Conservation (phyloP, 495 filamentous ascomycete genomes). For the Xylaria venustula region DNA sequence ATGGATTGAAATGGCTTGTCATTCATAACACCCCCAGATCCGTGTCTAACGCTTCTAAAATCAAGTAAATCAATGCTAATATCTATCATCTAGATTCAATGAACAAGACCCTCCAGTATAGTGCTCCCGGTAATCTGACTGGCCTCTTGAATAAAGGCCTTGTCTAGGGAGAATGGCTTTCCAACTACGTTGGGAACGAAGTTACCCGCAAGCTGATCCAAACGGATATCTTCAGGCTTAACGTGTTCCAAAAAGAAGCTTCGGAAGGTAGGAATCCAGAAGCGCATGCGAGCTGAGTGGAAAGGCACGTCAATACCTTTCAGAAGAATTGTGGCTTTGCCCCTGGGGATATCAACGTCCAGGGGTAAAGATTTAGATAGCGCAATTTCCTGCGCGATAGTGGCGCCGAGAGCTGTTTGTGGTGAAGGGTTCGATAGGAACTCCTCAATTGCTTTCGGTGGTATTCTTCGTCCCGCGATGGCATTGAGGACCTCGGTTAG, state of each 20-base stretch:
- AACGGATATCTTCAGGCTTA: conserved; percentile 83
- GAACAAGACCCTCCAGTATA: conserved; percentile 35
- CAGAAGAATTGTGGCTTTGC: conserved; percentile 85
- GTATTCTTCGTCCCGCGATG: conserved; percentile 78
- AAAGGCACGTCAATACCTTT: conserved; percentile 91
- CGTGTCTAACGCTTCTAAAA: neutral
- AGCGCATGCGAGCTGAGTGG: conserved; percentile 87
- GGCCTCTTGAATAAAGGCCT: conserved; percentile 63
- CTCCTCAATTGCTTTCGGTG: conserved; percentile 58
- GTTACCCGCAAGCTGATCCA: conserved; percentile 80
- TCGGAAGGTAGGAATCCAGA: conserved; percentile 87
- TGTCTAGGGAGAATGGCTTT: conserved; percentile 57
- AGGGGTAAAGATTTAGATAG: conserved; percentile 74
- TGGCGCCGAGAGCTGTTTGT: neutral
- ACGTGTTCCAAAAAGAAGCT: conserved; percentile 90
- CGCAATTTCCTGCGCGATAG: conserved; percentile 65
- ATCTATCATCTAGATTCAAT: neutral
- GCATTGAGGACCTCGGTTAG: conserved; percentile 79
- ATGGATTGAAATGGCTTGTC: too few species aligned
- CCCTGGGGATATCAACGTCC: conserved; percentile 63
- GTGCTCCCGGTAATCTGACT: conserved; percentile 86
- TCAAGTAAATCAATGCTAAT: neutral
- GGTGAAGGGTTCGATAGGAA: neutral
- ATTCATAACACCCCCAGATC: too few species aligned
- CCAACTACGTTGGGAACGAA: conserved; percentile 93